A percentile compares a stretch with the other conserved stretches of the same genome.
Evolutionary conservation across 2,329 filamentous ascomycete species (phyloP).

Genomic region (Xylaria sp.): DNA sequence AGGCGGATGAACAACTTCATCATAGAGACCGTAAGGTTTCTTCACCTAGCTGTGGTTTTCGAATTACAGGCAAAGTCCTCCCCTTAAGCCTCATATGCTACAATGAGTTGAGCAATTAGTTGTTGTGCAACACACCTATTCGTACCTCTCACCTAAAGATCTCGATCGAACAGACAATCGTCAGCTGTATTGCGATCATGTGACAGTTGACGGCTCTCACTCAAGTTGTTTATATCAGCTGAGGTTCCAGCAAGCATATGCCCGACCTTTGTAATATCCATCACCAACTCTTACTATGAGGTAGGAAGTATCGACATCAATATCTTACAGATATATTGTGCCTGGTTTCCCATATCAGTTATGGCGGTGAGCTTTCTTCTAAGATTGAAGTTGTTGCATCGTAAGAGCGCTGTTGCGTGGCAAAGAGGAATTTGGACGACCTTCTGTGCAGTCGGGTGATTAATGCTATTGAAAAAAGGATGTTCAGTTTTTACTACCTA

Average conservation of each 20-base stretch:
- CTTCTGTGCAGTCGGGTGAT: not conserved
- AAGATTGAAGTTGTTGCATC: not conserved
- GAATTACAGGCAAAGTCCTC: too few relatives aligned
- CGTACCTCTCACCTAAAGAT: not conserved
- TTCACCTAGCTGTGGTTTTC: too few relatives aligned
- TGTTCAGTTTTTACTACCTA: not conserved
- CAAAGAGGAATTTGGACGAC: not conserved
- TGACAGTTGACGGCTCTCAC: not conserved
- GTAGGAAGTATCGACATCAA: not conserved
- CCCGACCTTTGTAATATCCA: not conserved
- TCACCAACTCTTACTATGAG: not conserved
- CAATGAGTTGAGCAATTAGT: too few relatives aligned
- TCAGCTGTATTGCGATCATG: not conserved
- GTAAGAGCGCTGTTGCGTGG: not conserved
- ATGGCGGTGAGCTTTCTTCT: not conserved
- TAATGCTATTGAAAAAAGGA: not conserved
- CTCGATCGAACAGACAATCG: slow-evolving; percentile 1
- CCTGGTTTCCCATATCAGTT: not conserved
- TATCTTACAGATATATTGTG: not conserved
- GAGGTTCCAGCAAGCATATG: not conserved
- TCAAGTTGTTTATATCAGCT: not conserved
- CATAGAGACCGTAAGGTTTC: too few relatives aligned
- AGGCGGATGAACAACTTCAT: too few relatives aligned
- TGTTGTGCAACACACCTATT: too few relatives aligned
- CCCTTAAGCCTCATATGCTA: too few relatives aligned